Evolutionary conservation across 2,329 filamentous ascomycete genomes (phyloP).

Genomic region (Coccinonectria pachysandricola): DNA sequence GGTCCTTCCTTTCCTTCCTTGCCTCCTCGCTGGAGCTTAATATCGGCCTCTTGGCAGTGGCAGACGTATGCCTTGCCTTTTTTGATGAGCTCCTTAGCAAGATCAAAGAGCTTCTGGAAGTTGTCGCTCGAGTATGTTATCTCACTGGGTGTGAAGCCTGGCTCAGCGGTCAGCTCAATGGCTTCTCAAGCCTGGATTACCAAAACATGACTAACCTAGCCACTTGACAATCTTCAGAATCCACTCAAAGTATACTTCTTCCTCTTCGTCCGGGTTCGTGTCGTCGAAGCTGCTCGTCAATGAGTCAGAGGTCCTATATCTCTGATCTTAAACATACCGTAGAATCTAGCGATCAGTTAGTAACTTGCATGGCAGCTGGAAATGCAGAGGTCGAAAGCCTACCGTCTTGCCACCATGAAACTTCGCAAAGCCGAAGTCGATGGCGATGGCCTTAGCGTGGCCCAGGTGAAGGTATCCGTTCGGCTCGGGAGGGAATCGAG

Average conservation of each 20-base stretch:
- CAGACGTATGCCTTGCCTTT: conserved; percentile 73
- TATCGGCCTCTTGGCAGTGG: conserved; percentile 71
- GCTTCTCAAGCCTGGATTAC: too few species aligned
- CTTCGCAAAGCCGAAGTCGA: conserved; percentile 92
- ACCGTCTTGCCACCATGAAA: conserved; percentile 60
- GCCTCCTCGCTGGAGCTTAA: conserved; percentile 80
- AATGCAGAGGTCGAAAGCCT: too few species aligned
- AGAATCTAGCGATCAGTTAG: conserved; percentile 19
- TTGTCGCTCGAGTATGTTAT: conserved; percentile 87
- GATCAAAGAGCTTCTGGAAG: conserved; percentile 77
- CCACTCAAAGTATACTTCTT: conserved; percentile 80
- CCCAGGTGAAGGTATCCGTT: conserved; percentile 93
- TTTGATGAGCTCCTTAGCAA: conserved; percentile 74
- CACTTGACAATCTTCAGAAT: conserved; percentile 82
- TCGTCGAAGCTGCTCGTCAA: conserved; percentile 64
- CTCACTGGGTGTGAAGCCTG: conserved; percentile 59
- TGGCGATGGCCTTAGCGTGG: conserved; percentile 87
- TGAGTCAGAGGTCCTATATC: conserved; percentile 9
- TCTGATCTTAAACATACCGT: too few species aligned
- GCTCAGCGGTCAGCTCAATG: too few species aligned
- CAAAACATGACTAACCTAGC: conserved; percentile 43
- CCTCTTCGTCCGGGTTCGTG: conserved; percentile 88
- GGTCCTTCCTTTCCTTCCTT: conserved; percentile 52
- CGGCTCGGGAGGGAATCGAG: conserved; percentile 75
- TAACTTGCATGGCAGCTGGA: too few species aligned